These are phyloP conservation scores for Telfairia occidentalis DNA, from an alignment of 331 rosid species.

Conservation along the genomic window DNA sequence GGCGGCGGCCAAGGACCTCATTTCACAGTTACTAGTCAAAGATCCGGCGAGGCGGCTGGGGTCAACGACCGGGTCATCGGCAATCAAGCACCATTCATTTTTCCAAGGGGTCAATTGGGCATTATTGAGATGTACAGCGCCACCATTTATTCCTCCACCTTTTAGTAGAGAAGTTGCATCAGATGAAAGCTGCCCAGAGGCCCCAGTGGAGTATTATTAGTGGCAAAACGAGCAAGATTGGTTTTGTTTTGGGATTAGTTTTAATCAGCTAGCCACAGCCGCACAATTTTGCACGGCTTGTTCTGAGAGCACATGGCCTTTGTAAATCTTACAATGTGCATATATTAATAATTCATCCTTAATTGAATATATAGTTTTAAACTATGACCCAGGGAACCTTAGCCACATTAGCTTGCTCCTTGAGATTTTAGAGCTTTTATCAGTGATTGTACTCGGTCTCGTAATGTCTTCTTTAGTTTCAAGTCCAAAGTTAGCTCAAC, in stretches of 20 bases:
- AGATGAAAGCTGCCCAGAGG: conserved; percentile 42
- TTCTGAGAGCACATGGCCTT: conserved; percentile 13
- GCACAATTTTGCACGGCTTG: conserved; percentile 2
- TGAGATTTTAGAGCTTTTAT: not conserved
- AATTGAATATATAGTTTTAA: not conserved
- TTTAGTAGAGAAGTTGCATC: conserved; percentile 32
- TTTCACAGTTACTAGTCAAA: conserved; percentile 55
- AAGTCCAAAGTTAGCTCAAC: not conserved
- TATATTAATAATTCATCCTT: conserved; percentile 3
- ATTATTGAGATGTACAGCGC: conserved; percentile 62
- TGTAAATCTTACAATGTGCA: conserved; percentile 13
- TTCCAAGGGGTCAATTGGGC: conserved; percentile 79
- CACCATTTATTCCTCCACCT: conserved; percentile 73
- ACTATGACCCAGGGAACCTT: not conserved
- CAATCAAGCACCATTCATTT: conserved; percentile 60
- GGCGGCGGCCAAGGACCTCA: conserved; percentile 54
- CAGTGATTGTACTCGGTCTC: not conserved
- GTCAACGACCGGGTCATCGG: conserved; percentile 57
- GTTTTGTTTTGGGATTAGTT: not conserved
- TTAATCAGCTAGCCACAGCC: not conserved
- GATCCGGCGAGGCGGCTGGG: conserved; percentile 62
- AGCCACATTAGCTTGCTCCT: not conserved
- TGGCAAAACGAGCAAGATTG: not conserved
- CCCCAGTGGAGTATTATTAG: conserved; percentile 57
- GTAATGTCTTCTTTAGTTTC: not conserved